A percentile compares a stretch with the other conserved stretches of the same genome.
Conservation (phyloP, 2,329 filamentous ascomycete genomes). For the Hymenoscyphus fructigenus region DNA sequence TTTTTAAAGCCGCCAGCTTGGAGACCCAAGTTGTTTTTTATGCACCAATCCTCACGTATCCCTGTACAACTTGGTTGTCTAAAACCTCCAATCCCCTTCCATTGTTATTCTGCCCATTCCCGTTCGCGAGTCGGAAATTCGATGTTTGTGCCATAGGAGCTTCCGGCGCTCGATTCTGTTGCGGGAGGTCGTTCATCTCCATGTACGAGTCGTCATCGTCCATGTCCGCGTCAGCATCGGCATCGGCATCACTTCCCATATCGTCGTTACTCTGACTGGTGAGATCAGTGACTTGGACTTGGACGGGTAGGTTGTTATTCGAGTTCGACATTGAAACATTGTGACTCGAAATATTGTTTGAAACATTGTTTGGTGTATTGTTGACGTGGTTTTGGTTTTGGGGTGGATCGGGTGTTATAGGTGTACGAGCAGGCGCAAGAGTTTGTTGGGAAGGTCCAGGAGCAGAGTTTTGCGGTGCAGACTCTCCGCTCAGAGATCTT, state of each 20-base stretch:
- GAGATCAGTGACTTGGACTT: slow-evolving; percentile 11
- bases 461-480: slow-evolving; percentile 13
- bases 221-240: slow-evolving; percentile 44
- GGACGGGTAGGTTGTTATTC: slow-evolving; percentile 4
- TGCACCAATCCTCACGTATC: slow-evolving; percentile 33
- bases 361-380: background rate
- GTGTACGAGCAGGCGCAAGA: slow-evolving; percentile 8
- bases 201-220: slow-evolving; percentile 54
- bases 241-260: slow-evolving; percentile 20
- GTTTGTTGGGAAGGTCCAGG: slow-evolving; percentile 1
- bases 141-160: slow-evolving; percentile 20
- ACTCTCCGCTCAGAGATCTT: slow-evolving; percentile 41
- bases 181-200: slow-evolving; percentile 42
- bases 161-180: slow-evolving; percentile 23
- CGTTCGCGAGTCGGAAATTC: slow-evolving; percentile 29
- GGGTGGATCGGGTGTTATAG: slow-evolving; percentile 9
- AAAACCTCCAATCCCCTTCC: background rate
- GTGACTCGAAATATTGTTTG: background rate
- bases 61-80: slow-evolving; percentile 26
- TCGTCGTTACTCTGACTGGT: slow-evolving; percentile 4
- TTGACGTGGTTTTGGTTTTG: slow-evolving; percentile 8
- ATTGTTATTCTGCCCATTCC: slow-evolving; percentile 19
- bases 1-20: no score
- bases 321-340: background rate
- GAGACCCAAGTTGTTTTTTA: slow-evolving; percentile 9